Base-by-base conservation (phyloP, 208 protist species). In the Acanthamoeba pearcei region DNA sequence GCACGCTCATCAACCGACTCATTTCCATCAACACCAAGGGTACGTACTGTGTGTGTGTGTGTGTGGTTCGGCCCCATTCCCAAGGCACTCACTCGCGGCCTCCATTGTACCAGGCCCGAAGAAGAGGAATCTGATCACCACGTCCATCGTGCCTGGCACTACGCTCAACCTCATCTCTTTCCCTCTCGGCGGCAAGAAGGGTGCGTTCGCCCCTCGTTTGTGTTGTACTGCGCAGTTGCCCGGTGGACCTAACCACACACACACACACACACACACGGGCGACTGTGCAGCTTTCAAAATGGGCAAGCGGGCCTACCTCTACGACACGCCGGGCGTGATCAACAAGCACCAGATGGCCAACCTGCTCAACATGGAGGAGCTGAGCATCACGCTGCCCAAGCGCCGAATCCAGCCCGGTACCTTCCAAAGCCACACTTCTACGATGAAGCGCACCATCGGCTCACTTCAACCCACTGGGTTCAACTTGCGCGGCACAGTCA, bases 81-180 rank as follows among this genome's bases (percentile, higher is more conserved):
- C 22, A 12, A 15, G 1, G 29, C 70, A 15, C 32, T 78, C 38
- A 8, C 19, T 46, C 12, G 27, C 27, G 17, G 17, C 3, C 53
- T 13, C 13, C 53, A 19, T 19, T 57, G 3, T 19, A 19, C 12
- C 2, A 57, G 80, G 66, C 6, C 82, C 35, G 35, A 72, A 95
- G 68, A 95, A 85, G 9, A 19, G 32, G n/a, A 89, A 51, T 32
- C n/a, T 85, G 27, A 93, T 88, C 6, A 96, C 95, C 0, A 96
- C 95, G 12, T 96, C 95, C 0, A 53, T 95, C 24, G 92, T 96
- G 22, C 95, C 95, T 35, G 95, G 95, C 29, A 96, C 95, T 35
- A 96, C 95, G 19, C 76, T 96, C n/a, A 96, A 96, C 89, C 53
- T 96, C 38, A 82, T 96, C 13, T 95, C 92, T 15, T 68, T 96